These are phyloP conservation scores for Hura crepitans DNA, from an alignment of 441 rosid species.

Conservation along the genomic window DNA sequence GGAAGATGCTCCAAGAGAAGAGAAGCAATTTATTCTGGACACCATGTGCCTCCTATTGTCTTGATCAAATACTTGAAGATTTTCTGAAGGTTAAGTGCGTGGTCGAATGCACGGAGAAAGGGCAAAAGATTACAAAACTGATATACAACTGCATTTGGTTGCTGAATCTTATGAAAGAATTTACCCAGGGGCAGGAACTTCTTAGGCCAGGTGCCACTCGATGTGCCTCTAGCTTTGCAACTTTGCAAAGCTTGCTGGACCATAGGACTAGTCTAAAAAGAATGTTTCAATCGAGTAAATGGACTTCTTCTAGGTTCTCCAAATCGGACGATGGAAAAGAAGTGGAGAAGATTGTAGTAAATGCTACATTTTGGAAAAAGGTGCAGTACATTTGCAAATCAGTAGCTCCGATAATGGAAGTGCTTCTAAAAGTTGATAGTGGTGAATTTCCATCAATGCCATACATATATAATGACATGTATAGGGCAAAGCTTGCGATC, in stretches of 20 bases:
- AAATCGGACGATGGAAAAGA: constrained; percentile 70
- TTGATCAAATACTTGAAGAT: constrained; percentile 76
- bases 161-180: constrained; percentile 67
- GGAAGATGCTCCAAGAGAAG: constrained; percentile 89
- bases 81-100: constrained; percentile 65
- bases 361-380: constrained; percentile 84
- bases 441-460: constrained; percentile 56
- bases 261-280: constrained; percentile 62
- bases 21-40: constrained; percentile 88
- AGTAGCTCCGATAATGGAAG: constrained; percentile 68
- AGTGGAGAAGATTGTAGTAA: constrained; percentile 61
- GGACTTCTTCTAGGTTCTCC: constrained; percentile 60
- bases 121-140: constrained; percentile 69
- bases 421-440: constrained; percentile 56
- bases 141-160: constrained; percentile 65
- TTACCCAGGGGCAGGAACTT: constrained; percentile 75
- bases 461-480: constrained; percentile 63
- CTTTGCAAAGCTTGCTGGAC: constrained; percentile 63
- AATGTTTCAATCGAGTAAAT: constrained; percentile 74
- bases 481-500: constrained; percentile 61
- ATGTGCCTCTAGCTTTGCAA: constrained; percentile 52
- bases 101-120: constrained; percentile 67
- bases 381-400: constrained; percentile 61
- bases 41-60: constrained; percentile 70
- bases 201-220: constrained; percentile 60